Base-by-base conservation (phyloP, 306 rosid species). In the Pyrus pyrifolia region DNA sequence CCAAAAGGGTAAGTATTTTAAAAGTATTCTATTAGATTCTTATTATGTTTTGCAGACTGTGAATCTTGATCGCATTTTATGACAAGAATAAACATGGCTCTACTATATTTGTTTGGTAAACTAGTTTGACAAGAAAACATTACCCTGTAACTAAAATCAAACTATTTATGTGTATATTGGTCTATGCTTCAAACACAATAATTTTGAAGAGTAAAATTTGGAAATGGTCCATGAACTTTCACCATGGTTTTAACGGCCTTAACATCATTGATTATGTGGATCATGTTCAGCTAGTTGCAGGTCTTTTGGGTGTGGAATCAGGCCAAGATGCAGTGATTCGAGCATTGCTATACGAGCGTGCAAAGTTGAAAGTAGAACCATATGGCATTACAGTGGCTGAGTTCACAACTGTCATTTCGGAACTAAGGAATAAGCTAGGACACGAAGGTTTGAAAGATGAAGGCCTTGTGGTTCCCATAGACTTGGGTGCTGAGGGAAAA, bases 261-360 rank as follows among this genome's bases (percentile, higher is more conserved):
- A 52, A 52, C 10, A 18, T 52, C 8, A 53, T 21, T 19, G 22
- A 2, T 53, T 21, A 72, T 25, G 53, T 18, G 71, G 53, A 15
- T 44, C 53, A 11, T 21, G 35, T 44, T 30, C 75, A 92, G 93
- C 89, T 90, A 12, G 97, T 90, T 55, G 96, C 91, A 14, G 96
- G 97, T 22, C 93, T 92, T 45, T 53, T 92, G 35, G 96, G 86
- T 11, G 89, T 88, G 60, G 96, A 92, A 75, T 81, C 93, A 1
- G 97, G 96, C 8, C 93, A 92, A 83, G 96, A 92, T 72, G 97
- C 97, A n/a, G 89, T 92, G 11, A 84, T 95, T 21, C 64, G 98
- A 65, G 29, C 85, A 63, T 11, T 87, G 52, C 72, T 95, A 51
- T 95, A 92, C 3, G 83, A 84, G 69, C 85, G 30, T 2, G 62